phyloP scores from a whole-genome alignment of 345 rosid genomes.

The Salix dunnii region DNA sequence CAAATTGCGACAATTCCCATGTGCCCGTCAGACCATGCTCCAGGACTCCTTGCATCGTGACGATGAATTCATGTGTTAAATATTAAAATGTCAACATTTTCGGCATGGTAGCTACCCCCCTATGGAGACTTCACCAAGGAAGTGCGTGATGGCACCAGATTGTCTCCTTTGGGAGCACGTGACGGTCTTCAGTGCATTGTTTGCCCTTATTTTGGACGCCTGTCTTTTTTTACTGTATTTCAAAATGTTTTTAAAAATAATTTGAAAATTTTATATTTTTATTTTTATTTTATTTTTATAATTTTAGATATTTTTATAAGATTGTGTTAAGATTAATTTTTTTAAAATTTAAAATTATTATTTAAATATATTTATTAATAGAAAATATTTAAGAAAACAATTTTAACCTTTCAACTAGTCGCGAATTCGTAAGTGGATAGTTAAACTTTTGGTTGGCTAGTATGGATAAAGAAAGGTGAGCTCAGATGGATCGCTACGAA shows the following conservation, averaged over 20 bases:
- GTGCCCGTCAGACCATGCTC: not conserved
- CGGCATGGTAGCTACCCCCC: not conserved
- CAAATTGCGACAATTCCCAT: not conserved
- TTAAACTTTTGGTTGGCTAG: not conserved
- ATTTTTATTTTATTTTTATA: no score
- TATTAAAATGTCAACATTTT: not conserved
- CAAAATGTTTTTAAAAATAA: no score
- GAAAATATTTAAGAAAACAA: no score
- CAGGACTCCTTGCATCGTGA: not conserved
- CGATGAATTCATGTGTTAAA: not conserved
- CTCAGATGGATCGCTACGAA: not conserved
- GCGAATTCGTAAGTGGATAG: not conserved
- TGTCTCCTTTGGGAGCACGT: not conserved
- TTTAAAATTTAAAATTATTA: no score
- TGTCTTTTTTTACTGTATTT: no score
- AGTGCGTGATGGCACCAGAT: slow-evolving; percentile 1
- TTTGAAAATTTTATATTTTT: no score
- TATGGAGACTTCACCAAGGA: not conserved
- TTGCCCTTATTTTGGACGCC: not conserved
- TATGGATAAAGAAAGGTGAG: not conserved
- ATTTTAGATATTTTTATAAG: no score
- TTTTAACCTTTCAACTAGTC: no score
- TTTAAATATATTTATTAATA: no score
- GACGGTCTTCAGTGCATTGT: slow-evolving; percentile 1
- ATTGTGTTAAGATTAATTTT: no score